Evolutionary conservation across 2,329 filamentous ascomycete species (phyloP).

Genomic region (Basipetospora sp.): DNA sequence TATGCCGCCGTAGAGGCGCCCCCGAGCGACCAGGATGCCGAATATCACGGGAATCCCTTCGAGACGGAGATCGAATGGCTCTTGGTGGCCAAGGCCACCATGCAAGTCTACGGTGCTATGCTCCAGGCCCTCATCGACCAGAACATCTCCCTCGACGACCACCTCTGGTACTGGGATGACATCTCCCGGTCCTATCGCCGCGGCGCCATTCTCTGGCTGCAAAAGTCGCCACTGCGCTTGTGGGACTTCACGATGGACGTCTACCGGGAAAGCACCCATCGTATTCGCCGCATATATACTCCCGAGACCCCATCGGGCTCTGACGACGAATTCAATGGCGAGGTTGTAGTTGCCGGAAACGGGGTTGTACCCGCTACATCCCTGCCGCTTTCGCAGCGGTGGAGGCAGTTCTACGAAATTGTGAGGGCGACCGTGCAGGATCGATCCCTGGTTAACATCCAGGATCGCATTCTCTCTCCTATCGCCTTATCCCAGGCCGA

Average conservation of each 20-base stretch:
- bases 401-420: constrained; percentile 63
- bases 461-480: constrained; percentile 59
- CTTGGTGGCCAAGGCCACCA: constrained; percentile 74
- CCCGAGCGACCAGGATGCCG: constrained; percentile 11
- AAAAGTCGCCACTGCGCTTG: constrained; percentile 65
- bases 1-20: too few species aligned
- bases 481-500: constrained; percentile 62
- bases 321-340: constrained; percentile 19
- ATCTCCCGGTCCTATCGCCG: constrained; percentile 64
- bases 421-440: constrained; percentile 63
- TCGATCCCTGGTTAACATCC: constrained; percentile 55
- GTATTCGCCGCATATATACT: constrained; percentile 22
- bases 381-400: constrained; percentile 24
- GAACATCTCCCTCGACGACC: constrained; percentile 68
- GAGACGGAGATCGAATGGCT: constrained; percentile 81
- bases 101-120: constrained; percentile 76
- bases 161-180: constrained; percentile 93
- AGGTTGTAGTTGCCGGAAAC: neutral
- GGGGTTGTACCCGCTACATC: neutral
- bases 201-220: constrained; percentile 69
- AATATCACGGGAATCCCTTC: constrained; percentile 29
- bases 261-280: constrained; percentile 43
- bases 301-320: too few species aligned
- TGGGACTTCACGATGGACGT: constrained; percentile 59
- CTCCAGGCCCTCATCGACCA: constrained; percentile 66